These are phyloP conservation scores for Pluteus cervinus DNA, from an alignment of 768 basidiomycete species.

Conservation along the genomic window DNA sequence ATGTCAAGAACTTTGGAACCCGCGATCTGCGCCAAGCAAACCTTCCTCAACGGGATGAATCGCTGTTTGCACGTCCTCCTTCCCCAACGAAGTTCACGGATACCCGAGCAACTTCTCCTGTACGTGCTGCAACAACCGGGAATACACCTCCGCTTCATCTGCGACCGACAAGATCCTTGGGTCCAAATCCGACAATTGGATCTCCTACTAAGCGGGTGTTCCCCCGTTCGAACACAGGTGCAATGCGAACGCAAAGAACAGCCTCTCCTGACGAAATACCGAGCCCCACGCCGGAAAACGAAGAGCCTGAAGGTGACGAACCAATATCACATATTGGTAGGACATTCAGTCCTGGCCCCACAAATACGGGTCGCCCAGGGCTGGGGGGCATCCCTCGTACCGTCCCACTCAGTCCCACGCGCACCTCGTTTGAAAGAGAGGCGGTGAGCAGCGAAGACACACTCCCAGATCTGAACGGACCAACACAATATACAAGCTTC, in stretches of 20 bases:
- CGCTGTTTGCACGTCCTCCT: constrained; percentile 17
- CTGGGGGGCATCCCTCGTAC: constrained; percentile 47
- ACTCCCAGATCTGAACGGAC: too few species aligned
- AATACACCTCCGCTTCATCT: constrained; percentile 13
- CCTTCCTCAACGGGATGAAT: constrained; percentile 44
- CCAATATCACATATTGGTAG: too few species aligned
- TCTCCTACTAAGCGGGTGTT: constrained; percentile 28
- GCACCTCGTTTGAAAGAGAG: too few species aligned
- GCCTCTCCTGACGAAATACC: too few species aligned
- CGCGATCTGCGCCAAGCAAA: constrained; percentile 68
- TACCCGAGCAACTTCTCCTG: constrained; percentile 24
- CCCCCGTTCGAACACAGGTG: constrained; percentile 12
- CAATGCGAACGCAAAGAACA: too few species aligned
- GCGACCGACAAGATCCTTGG: constrained; percentile 23
- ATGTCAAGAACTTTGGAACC: constrained; percentile 75
- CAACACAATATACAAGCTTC: not conserved
- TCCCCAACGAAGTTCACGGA: constrained; percentile 11
- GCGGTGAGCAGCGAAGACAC: too few species aligned
- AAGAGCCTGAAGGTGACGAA: too few species aligned
- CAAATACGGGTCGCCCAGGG: constrained; percentile 43
- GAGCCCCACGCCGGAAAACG: not conserved
- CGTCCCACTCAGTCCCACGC: constrained; percentile 38
- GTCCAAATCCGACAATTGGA: constrained; percentile 21
- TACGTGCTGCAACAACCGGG: constrained; percentile 10
- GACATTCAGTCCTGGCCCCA: too few species aligned